These are phyloP conservation scores for Handroanthus guayacan DNA, from an alignment of 257 asterid genomes.

Conservation along the genomic window DNA sequence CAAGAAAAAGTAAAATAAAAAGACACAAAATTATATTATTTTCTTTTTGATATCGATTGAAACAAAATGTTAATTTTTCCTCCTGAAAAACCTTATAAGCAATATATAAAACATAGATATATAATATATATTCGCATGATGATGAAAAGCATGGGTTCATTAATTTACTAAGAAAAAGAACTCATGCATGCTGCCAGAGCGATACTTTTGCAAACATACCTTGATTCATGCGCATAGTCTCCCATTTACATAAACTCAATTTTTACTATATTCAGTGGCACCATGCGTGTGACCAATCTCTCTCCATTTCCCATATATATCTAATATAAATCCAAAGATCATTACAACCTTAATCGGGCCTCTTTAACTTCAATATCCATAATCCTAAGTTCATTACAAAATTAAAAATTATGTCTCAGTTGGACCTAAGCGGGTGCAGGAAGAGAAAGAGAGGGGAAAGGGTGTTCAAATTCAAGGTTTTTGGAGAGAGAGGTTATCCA, in stretches of 20 bases:
- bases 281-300: slow-evolving; percentile 65
- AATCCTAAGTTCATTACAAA: background rate
- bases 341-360: slow-evolving; percentile 5
- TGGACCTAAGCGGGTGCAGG: slow-evolving; percentile 66
- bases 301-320: background rate
- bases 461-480: slow-evolving; percentile 80
- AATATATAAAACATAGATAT: background rate
- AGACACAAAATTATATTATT: too few relatives aligned
- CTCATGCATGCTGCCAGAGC: slow-evolving; percentile 48
- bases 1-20: too few relatives aligned
- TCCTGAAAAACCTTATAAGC: too few relatives aligned
- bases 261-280: slow-evolving; percentile 54
- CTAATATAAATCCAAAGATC: slow-evolving; percentile 7
- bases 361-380: background rate
- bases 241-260: slow-evolving; percentile 44
- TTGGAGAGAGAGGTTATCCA: slow-evolving; percentile 83
- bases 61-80: too few relatives aligned
- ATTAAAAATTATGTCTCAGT: slow-evolving; percentile 52
- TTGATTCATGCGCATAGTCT: slow-evolving; percentile 65
- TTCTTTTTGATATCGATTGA: too few relatives aligned
- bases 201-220: slow-evolving; percentile 47
- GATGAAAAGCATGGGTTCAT: slow-evolving; percentile 66
- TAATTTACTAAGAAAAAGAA: slow-evolving; percentile 32
- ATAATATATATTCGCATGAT: slow-evolving; percentile 32
- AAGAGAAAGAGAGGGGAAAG: slow-evolving; percentile 84